Evolutionary conservation across 2,329 filamentous ascomycete species (phyloP).

Genomic region (Fusarium beomiforme): DNA sequence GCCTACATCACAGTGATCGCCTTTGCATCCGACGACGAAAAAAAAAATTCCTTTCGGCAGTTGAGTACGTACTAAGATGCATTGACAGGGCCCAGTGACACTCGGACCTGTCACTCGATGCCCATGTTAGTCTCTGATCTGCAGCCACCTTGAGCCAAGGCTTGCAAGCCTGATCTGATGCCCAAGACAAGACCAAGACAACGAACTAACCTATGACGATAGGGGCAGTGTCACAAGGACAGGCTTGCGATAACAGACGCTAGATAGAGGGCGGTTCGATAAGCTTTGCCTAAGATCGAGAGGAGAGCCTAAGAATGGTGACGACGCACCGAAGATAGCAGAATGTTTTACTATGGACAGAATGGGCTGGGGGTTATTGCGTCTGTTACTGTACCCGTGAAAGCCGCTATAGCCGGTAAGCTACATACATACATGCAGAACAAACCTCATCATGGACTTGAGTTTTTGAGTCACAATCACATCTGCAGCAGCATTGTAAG

Average conservation of each 20-base stretch:
- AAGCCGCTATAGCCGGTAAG: neutral
- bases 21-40: neutral
- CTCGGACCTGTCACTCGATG: neutral
- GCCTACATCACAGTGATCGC: neutral
- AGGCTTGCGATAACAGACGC: slow-evolving; percentile 11
- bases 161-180: slow-evolving; percentile 16
- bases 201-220: neutral
- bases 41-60: slow-evolving; percentile 9
- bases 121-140: slow-evolving; percentile 7
- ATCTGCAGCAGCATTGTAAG: neutral
- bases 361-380: neutral
- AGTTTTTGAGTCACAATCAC: neutral
- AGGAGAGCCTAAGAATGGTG: slow-evolving; percentile 13
- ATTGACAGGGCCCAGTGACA: neutral
- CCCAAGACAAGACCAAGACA: neutral
- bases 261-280: neutral
- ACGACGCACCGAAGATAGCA: neutral
- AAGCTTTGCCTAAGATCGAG: slow-evolving; percentile 16
- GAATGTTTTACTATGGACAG: no score
- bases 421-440: neutral
- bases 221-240: slow-evolving; percentile 12
- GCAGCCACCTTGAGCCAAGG: neutral
- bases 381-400: neutral
- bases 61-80: slow-evolving; percentile 5
- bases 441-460: neutral